Conservation (phyloP, 805 yeast species). For the Maudiozyma saulgeensis region DNA sequence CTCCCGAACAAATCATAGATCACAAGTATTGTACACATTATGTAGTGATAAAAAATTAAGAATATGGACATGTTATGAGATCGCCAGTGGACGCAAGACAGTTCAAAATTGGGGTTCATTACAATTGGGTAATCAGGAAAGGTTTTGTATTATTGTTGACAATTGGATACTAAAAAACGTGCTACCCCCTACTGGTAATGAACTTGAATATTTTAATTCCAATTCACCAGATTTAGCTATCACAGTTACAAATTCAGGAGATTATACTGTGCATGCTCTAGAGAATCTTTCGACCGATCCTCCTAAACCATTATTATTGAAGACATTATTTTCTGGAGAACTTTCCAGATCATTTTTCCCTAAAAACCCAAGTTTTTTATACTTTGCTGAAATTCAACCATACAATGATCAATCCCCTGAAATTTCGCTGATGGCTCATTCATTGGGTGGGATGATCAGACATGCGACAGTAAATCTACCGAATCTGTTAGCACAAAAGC, state of each 20-base stretch:
- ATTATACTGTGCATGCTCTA: conserved; percentile 37
- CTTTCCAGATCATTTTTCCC: conserved; percentile 22
- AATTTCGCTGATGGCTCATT: conserved; percentile 39
- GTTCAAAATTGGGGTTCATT: conserved; percentile 49
- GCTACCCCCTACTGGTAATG: conserved; percentile 8
- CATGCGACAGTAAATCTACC: conserved; percentile 25
- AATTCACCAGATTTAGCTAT: conserved; percentile 36
- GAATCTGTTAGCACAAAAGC: conserved; percentile 12
- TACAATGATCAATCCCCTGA: conserved; percentile 19
- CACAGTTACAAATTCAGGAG: conserved; percentile 34
- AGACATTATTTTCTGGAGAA: conserved; percentile 26
- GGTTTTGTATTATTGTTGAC: conserved; percentile 35
- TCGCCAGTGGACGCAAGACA: conserved; percentile 42
- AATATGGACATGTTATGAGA: conserved; percentile 60
- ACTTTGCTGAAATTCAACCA: conserved; percentile 31
- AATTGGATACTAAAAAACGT: conserved; percentile 29
- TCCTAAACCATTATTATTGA: conserved; percentile 42
- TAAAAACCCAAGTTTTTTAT: conserved; percentile 26
- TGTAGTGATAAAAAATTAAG: conserved; percentile 49
- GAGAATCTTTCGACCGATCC: conserved; percentile 45
- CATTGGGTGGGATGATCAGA: conserved; percentile 32
- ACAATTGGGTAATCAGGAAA: conserved; percentile 20
- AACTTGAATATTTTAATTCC: conserved; percentile 17
- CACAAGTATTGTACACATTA: conserved; percentile 55
- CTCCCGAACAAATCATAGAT: conserved; percentile 22